Percentiles rank a stretch among this genome's conserved stretches.
These are phyloP conservation scores for Serendipita vermifera DNA, from an alignment of 768 basidiomycete genomes.

Conservation along the genomic window DNA sequence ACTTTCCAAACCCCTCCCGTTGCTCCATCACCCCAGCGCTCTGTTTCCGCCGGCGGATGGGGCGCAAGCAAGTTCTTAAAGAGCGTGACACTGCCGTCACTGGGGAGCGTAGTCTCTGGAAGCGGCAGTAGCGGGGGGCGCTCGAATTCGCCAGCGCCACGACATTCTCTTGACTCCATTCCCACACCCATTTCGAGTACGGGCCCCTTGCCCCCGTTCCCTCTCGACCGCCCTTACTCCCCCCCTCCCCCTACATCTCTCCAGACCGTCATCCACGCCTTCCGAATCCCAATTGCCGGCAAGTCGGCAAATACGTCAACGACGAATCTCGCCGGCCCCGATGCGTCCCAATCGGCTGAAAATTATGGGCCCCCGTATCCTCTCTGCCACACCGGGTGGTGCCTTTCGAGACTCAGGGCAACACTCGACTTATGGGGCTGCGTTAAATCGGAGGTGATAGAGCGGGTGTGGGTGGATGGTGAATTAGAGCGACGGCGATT, in stretches of 20 bases:
- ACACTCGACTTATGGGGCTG: slow-evolving; percentile 90
- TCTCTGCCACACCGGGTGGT: slow-evolving; percentile 76
- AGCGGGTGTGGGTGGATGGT: slow-evolving; percentile 75
- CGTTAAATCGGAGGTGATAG: slow-evolving; percentile 66
- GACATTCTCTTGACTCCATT: neutral
- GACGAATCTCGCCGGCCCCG: slow-evolving; percentile 25
- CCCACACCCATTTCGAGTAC: neutral
- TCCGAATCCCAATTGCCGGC: slow-evolving; percentile 14
- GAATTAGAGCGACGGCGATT: neutral
- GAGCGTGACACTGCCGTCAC: neutral
- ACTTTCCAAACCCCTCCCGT: neutral
- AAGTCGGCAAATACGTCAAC: slow-evolving; percentile 20
- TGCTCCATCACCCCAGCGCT: neutral
- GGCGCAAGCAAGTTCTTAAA: neutral
- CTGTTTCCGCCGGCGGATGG: neutral
- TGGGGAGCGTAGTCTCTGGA: too few species aligned
- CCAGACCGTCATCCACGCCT: slow-evolving; percentile 37
- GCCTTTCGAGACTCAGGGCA: slow-evolving; percentile 62
- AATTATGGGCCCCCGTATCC: slow-evolving; percentile 46
- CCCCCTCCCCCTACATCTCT: slow-evolving; percentile 45
- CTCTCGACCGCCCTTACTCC: slow-evolving; percentile 22
- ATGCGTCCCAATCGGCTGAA: slow-evolving; percentile 19
- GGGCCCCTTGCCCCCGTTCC: slow-evolving; percentile 24
- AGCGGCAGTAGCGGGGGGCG: neutral
- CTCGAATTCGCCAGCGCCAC: neutral